Evolutionary conservation across 2,329 filamentous ascomycete genomes (phyloP), one percentile per base, ranked within the genome.

Genomic region (Aspergillus fructus): DNA sequence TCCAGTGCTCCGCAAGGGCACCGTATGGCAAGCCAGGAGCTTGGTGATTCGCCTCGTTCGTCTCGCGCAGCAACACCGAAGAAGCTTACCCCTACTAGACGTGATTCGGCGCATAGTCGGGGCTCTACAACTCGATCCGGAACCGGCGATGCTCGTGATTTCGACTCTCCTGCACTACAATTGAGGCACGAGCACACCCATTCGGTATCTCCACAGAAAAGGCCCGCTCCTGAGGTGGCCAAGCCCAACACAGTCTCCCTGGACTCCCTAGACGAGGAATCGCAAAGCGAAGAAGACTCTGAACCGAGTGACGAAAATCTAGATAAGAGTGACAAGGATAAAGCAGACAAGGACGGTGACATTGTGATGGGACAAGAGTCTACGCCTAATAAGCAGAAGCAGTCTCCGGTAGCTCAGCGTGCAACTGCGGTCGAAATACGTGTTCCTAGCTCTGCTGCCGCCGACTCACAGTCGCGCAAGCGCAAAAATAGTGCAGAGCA

Each of bases 11-110:
- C 58, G 12, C 34, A 61, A 57, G 46, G 17, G 5, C 27, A 48
- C 23, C 64, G 64, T n/a, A 49, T 62, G 40, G 59, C 55, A 37
- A 71, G 67, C n/a, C 64, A 70, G 53, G 69, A 71, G 50, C 58
- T 71, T 5, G 66, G 68, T 5, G 65, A 59, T 12, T 69, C 62
- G 11, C 62, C 66, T 4, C 53, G 56, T 9, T 58, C 65, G 9
- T 42, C 49, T 34, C 58, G 42, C 24, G 19, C 55, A 5, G 49
- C 54, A 3, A 55, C 49, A 2, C 34, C 48, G 3, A 51, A 55
- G 12, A 27, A 40, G 24, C 4, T n/a, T n/a, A 42, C 49, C 5
- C 12, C 46, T 24, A 23, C 46, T 6, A 53, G 46, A n/a, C 59
- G 30, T 24, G 41, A 37, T 17, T 59, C 60, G 8, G 24, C 23